Conservation (phyloP, 164 flowering plant genomes). For the Annona squamosa region DNA sequence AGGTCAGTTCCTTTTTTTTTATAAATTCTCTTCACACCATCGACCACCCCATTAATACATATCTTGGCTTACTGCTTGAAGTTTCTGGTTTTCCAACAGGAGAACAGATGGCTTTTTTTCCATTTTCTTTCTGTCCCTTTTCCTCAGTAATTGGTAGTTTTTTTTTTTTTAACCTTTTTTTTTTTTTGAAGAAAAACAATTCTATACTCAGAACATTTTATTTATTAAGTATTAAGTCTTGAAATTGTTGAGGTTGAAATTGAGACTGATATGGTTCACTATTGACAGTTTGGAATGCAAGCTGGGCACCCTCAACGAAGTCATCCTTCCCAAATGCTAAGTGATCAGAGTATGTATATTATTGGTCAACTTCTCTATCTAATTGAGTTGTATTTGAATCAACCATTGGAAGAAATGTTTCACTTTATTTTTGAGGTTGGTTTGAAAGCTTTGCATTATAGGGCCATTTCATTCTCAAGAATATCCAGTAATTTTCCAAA, state of each 20-base stretch:
- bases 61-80: not conserved
- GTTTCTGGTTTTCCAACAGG: not conserved
- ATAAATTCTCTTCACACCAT: not conserved
- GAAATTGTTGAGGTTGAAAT: not conserved
- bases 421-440: not conserved
- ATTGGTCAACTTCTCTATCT: not conserved
- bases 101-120: not conserved
- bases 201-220: not conserved
- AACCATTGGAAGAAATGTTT: not conserved
- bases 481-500: too few relatives aligned
- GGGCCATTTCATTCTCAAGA: too few relatives aligned
- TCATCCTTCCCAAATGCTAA: slow-evolving; percentile 66
- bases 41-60: too few relatives aligned
- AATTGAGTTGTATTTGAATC: not conserved
- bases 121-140: too few relatives aligned
- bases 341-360: slow-evolving; percentile 64
- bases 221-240: not conserved
- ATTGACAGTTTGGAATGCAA: slow-evolving; percentile 56
- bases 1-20: slow-evolving; percentile 34
- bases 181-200: not conserved
- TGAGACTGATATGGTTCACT: not conserved
- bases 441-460: not conserved
- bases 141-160: not conserved
- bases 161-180: too few relatives aligned
- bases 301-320: slow-evolving; percentile 57